Base-by-base conservation (phyloP, 257 asterid species). In the Ehretia macrophylla region DNA sequence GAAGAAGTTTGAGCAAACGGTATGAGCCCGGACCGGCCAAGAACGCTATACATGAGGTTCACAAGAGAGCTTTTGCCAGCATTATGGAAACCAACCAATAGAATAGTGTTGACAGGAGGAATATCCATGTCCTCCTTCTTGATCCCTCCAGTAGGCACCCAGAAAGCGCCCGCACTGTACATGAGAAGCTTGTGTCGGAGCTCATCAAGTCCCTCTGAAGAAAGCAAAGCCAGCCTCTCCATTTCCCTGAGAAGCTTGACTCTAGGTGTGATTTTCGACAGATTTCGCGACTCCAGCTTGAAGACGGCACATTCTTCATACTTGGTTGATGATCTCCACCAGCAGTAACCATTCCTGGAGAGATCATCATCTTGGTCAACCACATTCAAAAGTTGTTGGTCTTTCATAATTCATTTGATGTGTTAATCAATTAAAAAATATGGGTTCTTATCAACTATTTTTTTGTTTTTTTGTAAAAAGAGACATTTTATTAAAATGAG, bases 41-140 rank as follows among this genome's bases (percentile, higher is more conserved):
- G 56, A 58, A 63, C 70, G 51, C 63, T 68, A 56, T 72, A 72
- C 74, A 72, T 72, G 14, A 67, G 67, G 56, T 72, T 72, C 14
- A 62, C 78, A 16, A 72, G 78, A 8, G 78, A 72, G 27, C 73
- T 72, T 63, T 67, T 72, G n/a, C 78, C 78, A n/a, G 74, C 67
- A 67, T 55, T 62, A 45, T 59, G 70, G 19, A 72, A 72, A 21
- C 74, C 78, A 8, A 57, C 73, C 70, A 72, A 63, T 5, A 72
- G 49, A 22, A 72, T 56, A 14, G 70, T 72, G 53, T 62, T 63
- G 20, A 62, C 46, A 22, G 67, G 60, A 39, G 73, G 74, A 39
- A 72, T 72, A 32, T 62, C 70, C 51, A 72, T 44, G 32, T 72
- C 67, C 14, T 64, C 60, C 40, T 67, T 67, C 27, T 57, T 65